Evolutionary conservation across 129 eudicot genomes (phyloP), one percentile per base, ranked within the genome.

Genomic region (Lonicera japonica): DNA sequence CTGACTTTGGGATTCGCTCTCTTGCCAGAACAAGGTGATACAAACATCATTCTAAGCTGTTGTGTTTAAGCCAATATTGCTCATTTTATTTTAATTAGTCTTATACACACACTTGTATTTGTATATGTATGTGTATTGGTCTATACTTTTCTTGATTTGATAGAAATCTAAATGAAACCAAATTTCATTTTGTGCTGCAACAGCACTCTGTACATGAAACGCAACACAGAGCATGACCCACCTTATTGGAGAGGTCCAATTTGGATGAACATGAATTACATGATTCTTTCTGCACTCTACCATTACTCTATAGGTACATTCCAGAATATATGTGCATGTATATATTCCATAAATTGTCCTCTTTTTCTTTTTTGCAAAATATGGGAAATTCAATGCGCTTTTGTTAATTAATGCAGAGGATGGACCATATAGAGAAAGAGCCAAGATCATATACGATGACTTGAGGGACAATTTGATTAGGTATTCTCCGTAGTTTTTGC

Each of bases 171-270:
- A 18, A 34, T 12, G 16, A 50, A 23, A 1, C 19, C 58, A 11
- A 12, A 25, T 67, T 52, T 63, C 19, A 56, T 25, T 39, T 51
- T 43, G 21, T 21, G 45, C 2, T 79, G 53, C 50, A 43, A 45
- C 76, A 92, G 99, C 72, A 83, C 99, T 54, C 55, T 92, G 70
- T 92, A 88, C 85, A 85, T 92, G 96, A 81, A 77, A 77, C 88
- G 82, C 50, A 92, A 92, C 72, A 92, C 99, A 1, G 96, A 92
- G 79, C 92, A 92, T 68, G 99, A 92, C 41, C 85, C 99, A 29
- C 96, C 99, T 0, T 92, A 92, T 67, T 92, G 99, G 99, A 85
- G 99, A 57, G 99, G 95, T 25, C 82, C 99, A 57, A 80, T 92
- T 58, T 92, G 99, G 99, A 88, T 92, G 86, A 88, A 88, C 83